A percentile compares a stretch with the other conserved stretches of the same genome.
Conservation (phyloP, 2,329 filamentous ascomycete genomes). For the Botrytis elliptica region DNA sequence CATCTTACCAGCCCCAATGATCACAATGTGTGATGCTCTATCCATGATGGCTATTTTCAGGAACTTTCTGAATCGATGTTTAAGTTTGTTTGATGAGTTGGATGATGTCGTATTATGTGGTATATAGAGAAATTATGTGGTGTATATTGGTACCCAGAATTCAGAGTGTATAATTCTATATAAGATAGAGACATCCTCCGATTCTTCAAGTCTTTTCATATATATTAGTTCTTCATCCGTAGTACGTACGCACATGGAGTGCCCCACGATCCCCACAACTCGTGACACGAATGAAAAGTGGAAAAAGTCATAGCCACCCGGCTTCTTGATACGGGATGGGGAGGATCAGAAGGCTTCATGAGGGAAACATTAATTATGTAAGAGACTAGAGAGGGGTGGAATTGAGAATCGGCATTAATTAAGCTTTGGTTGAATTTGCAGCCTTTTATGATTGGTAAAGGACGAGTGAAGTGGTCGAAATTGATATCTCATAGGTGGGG, state of each 20-base stretch:
- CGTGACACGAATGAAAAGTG: not conserved
- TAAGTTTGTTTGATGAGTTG: not conserved
- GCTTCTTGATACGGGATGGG: not conserved
- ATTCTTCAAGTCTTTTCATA: not conserved
- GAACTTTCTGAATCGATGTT: not conserved
- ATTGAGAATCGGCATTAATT: not conserved
- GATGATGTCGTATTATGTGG: not conserved
- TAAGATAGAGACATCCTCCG: not conserved
- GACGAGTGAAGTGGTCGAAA: not conserved
- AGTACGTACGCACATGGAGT: constrained; percentile 3
- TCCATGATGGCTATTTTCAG: not conserved
- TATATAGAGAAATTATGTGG: not conserved
- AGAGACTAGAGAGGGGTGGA: not conserved
- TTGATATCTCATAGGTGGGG: not conserved
- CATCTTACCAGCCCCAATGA: constrained; percentile 50
- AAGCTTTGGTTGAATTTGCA: not conserved
- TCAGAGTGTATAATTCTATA: not conserved
- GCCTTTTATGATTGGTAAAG: not conserved
- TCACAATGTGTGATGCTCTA: constrained; percentile 40
- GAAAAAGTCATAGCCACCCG: constrained; percentile 17
- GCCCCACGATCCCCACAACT: constrained; percentile 15
- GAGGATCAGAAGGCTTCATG: not conserved
- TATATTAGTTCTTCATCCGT: not conserved
- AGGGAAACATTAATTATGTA: not conserved
- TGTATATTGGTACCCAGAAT: not conserved